These are phyloP conservation scores for Prunus kanzakura DNA, from an alignment of 306 rosid genomes.

Conservation along the genomic window DNA sequence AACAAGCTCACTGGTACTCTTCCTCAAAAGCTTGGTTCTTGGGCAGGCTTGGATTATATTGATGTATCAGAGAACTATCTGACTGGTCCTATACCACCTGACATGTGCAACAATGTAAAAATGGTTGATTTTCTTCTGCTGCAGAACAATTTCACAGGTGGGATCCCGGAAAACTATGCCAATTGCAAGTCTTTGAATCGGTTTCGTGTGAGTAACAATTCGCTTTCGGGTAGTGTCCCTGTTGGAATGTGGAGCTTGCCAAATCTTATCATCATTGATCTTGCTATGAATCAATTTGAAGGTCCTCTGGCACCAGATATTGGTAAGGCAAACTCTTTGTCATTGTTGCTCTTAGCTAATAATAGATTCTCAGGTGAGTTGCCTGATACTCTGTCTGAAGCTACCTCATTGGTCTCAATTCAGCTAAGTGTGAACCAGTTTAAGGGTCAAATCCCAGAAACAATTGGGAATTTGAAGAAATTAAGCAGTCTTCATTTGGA, in stretches of 20 bases:
- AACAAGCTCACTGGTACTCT: conserved; percentile 66
- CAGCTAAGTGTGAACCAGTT: conserved; percentile 52
- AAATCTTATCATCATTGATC: conserved; percentile 42
- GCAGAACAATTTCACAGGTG: conserved; percentile 71
- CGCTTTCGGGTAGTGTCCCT: conserved; percentile 77
- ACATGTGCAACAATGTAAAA: conserved; percentile 62
- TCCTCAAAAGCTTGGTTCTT: conserved; percentile 74
- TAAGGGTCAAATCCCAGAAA: conserved; percentile 58
- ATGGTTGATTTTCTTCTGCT: conserved; percentile 38
- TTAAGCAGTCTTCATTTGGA: conserved; percentile 46
- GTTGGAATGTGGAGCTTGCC: conserved; percentile 78
- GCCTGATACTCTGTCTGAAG: conserved; percentile 52
- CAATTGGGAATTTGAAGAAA: conserved; percentile 60
- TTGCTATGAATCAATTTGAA: conserved; percentile 64
- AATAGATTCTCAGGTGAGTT: conserved; percentile 71
- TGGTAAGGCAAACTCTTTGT: conserved; percentile 61
- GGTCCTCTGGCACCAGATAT: conserved; percentile 64
- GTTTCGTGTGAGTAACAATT: conserved; percentile 51
- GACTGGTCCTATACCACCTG: conserved; percentile 69
- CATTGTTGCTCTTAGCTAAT: conserved; percentile 43
- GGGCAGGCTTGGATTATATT: conserved; percentile 42
- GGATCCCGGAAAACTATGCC: conserved; percentile 63
- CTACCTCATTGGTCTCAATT: conserved; percentile 51
- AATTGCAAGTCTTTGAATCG: conserved; percentile 56
- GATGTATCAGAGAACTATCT: conserved; percentile 78